Evolutionary conservation across 2,329 filamentous ascomycete species (phyloP).

Genomic region (Penicillium sp.): DNA sequence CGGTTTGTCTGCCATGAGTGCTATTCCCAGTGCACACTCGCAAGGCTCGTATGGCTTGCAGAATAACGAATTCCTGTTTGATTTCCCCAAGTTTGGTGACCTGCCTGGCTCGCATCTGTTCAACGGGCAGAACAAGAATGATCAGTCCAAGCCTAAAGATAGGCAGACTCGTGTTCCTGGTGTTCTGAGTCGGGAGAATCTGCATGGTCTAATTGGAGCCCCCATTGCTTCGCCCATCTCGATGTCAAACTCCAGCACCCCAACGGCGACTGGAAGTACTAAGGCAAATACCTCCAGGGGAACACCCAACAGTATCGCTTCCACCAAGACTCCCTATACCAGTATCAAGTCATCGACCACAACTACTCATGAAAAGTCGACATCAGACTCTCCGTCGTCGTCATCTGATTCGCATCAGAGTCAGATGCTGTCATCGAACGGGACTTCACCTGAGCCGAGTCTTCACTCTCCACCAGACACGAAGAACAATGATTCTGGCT

Average conservation of each 20-base stretch:
- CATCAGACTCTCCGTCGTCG: constrained; percentile 49
- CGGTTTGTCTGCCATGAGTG: constrained; percentile 49
- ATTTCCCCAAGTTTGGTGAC: constrained; percentile 90
- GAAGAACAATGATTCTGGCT: constrained; percentile 39
- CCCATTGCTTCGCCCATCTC: constrained; percentile 10
- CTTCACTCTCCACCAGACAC: constrained; percentile 41
- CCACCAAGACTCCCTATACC: constrained; percentile 20
- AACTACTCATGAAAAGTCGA: constrained; percentile 35
- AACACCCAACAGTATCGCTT: constrained; percentile 12
- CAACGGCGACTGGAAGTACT: background rate
- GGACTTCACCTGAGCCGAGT: constrained; percentile 52
- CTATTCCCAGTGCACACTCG: constrained; percentile 47
- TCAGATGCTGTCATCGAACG: constrained; percentile 47
- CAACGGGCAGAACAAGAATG: constrained; percentile 44
- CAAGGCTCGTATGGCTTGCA: constrained; percentile 59
- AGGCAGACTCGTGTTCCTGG: constrained; percentile 28
- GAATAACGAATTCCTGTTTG: constrained; percentile 87
- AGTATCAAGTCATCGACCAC: constrained; percentile 17
- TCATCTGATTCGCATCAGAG: constrained; percentile 50
- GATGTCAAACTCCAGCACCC: constrained; percentile 15
- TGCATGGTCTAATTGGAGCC: constrained; percentile 10
- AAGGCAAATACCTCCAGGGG: constrained; percentile 6
- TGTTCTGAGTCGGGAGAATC: constrained; percentile 29
- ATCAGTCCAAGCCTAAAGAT: constrained; percentile 22
- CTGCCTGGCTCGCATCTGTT: constrained; percentile 60